Base-by-base conservation (phyloP, 2,329 filamentous ascomycete species). In the Aureobasidium sp. region DNA sequence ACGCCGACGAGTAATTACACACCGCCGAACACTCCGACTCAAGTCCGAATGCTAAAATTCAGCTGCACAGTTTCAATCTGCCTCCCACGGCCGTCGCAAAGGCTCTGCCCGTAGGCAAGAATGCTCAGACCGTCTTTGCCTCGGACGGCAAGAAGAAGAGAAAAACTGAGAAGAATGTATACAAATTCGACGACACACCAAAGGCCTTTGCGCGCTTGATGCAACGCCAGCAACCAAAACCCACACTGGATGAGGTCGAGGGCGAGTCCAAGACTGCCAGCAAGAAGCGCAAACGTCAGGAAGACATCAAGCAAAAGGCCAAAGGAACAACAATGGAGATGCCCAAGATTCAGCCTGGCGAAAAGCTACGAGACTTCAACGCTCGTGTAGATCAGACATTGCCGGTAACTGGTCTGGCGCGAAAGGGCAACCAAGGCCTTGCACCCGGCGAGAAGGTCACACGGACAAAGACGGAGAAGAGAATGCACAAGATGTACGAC, bases 121-220 rank as follows among this genome's bases (percentile, higher is more conserved):
- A 67, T 44, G 64, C 67, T 34, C 69, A 69, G 66, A 70, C 75
- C 62, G 65, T 74, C 62, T n/a, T 53, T 56, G 52, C 61, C 65
- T 70, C 71, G 65, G 67, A 70, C 57, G 68, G 65, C 31, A 62
- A 69, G 17, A 70, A 69, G 63, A 72, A 70, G 51, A 66, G 64
- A 58, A 74, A 64, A 61, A 67, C 64, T 42, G 60, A 55, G 36
- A 69, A 72, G 60, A 64, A 68, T 67, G 71, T 77, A 76, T 76
- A 86, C 80, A 76, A 79, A 39, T 74, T 82, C 42, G 87, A 96
- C 72, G 94, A 97, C 76, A 92, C 89, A 1, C 94, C 94, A 0
- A 88, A 90, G 67, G 90, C 89, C 1, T 99, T 99, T 75, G 84
- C 85, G 65, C 86, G 91, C 14, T 77, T 97, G 65, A 94, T 97